These are phyloP conservation scores for Magnolia changhungtana DNA, from an alignment of 164 flowering plant genomes.

Conservation along the genomic window DNA sequence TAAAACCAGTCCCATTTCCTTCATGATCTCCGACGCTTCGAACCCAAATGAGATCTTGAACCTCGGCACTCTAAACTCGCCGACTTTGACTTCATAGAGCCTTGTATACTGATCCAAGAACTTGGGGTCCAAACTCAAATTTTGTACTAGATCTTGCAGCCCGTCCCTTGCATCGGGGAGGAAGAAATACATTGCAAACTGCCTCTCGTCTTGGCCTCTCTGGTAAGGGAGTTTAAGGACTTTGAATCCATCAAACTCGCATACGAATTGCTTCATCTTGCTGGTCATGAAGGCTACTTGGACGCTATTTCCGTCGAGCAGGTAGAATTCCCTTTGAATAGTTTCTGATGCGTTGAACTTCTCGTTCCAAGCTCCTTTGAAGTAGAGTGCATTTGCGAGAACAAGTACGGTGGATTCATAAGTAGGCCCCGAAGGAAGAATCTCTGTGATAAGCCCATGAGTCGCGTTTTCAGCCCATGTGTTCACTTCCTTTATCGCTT, in stretches of 20 bases:
- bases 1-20: neutral
- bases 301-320: constrained; percentile 16
- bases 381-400: constrained; percentile 11
- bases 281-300: constrained; percentile 30
- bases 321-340: constrained; percentile 16
- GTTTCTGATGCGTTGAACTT: constrained; percentile 11
- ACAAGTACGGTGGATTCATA: neutral
- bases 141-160: neutral
- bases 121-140: neutral
- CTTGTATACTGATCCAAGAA: neutral
- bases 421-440: constrained; percentile 10
- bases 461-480: constrained; percentile 18
- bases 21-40: neutral
- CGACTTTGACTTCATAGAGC: neutral
- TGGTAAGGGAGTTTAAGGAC: constrained; percentile 21
- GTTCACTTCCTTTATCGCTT: constrained; percentile 13
- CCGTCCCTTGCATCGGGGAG: neutral
- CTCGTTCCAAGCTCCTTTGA: constrained; percentile 10
- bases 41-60: neutral
- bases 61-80: neutral
- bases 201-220: neutral
- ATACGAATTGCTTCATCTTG: neutral
- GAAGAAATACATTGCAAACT: neutral
- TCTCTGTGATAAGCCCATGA: constrained; percentile 13
- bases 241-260: constrained; percentile 13